Evolutionary conservation across 257 asterid species (phyloP), one percentile per base, ranked within the genome.

Genomic region (Forsythia suspensa): DNA sequence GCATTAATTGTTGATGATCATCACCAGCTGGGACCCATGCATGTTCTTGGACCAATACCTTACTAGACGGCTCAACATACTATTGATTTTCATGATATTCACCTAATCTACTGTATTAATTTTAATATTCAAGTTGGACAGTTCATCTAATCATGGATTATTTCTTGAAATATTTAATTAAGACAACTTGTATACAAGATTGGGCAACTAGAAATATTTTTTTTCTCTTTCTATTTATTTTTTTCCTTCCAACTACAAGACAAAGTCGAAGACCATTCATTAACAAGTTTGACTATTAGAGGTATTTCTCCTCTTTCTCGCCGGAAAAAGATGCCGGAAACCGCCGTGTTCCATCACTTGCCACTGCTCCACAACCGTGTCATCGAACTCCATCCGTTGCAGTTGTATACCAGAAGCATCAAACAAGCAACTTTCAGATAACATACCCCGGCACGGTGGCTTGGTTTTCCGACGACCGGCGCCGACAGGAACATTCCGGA

Each of bases 401-500:
- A 40, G 8, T 18, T 52, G 63, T 20, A 84, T 44, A 44, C 82
- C 82, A 9, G 86, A 73, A 43, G 86, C 89, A 73, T 87, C 95
- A 37, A 83, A 91, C 76, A 90, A 75, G 80, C 88, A 85, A 13
- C 84, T 88, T 13, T 90, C 96, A 3, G 90, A 76, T 59, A 83
- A 75, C 39, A 76, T 51, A 13, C 82, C 88, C 6, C 79, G 87
- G 52, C 84, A 80, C 13, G 90, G 89, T 5, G 91, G 97, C 87
- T 92, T 94, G 15, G 81, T 78, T 46, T 92, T 92, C 38, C 98
- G 92, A 63, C 97, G 96, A 21, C 98, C 98, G 1, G 98, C 97
- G 3, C 98, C 97, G 18, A 92, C 86, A 13, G 98, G 98, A 1
- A 92, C 98, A 80, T 91, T 94, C 38, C 98, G 88, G 34, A 94